phyloP scores from a whole-genome alignment of 768 basidiomycete genomes.

The Trametes gibbosa region DNA sequence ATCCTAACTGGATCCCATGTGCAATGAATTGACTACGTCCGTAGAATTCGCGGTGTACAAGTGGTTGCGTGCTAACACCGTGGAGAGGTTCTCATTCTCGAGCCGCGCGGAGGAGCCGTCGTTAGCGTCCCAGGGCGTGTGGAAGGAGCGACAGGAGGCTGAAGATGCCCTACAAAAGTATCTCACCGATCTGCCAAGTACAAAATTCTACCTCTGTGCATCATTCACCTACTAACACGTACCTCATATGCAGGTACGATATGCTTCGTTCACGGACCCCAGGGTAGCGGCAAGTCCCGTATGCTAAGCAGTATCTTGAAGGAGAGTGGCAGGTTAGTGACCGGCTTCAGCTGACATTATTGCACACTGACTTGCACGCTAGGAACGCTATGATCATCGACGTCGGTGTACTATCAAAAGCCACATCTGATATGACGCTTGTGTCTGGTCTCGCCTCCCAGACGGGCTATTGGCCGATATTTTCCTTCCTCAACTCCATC shows the following conservation, averaged over 20 bases:
- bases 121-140: conserved; percentile 45
- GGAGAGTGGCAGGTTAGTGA: conserved; percentile 47
- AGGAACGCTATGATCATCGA: conserved; percentile 82
- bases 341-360: neutral
- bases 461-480: conserved; percentile 88
- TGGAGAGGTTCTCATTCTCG: conserved; percentile 46
- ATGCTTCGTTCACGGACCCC: conserved; percentile 78
- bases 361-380: neutral
- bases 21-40: neutral
- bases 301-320: conserved; percentile 55
- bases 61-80: conserved; percentile 66
- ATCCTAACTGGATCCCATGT: neutral
- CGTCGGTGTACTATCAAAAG: conserved; percentile 70
- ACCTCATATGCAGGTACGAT: conserved; percentile 54
- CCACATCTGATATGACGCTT: conserved; percentile 65
- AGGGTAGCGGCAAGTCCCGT: conserved; percentile 74
- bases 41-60: conserved; percentile 72
- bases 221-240: neutral
- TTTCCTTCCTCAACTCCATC: conserved; percentile 79
- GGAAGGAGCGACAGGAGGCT: conserved; percentile 86
- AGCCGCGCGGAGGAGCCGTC: conserved; percentile 19
- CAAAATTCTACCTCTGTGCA: conserved; percentile 24
- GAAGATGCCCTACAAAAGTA: conserved; percentile 65
- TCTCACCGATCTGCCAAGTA: conserved; percentile 75
- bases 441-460: conserved; percentile 70